Evolutionary conservation across 2,329 filamentous ascomycete species (phyloP).

Genomic region (Monilinia fructicola): DNA sequence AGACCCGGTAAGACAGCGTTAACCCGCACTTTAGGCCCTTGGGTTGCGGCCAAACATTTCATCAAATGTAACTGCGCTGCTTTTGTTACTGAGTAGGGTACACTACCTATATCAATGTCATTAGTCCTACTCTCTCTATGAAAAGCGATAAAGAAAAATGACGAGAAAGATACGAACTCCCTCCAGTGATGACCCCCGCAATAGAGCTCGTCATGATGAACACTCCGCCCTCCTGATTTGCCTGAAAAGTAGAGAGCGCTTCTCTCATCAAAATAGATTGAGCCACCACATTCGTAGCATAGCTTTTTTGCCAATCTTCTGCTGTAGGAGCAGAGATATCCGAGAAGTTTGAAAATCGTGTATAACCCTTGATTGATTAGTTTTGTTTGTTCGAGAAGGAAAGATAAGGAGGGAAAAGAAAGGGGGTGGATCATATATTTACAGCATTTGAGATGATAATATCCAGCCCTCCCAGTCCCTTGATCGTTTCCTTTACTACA

Average conservation of each 20-base stretch:
- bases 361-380: constrained; percentile 33
- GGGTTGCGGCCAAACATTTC: constrained; percentile 61
- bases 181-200: constrained; percentile 47
- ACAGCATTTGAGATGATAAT: constrained; percentile 65
- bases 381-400: not conserved
- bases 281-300: constrained; percentile 60
- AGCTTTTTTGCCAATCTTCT: constrained; percentile 47
- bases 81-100: constrained; percentile 44
- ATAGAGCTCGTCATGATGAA: constrained; percentile 64
- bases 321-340: constrained; percentile 32
- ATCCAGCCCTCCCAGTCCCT: constrained; percentile 61
- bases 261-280: constrained; percentile 54
- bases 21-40: constrained; percentile 61
- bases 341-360: constrained; percentile 35
- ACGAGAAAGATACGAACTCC: constrained; percentile 18
- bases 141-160: not conserved
- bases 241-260: constrained; percentile 58
- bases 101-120: constrained; percentile 4
- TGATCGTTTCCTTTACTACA: constrained; percentile 54
- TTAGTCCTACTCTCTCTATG: not conserved
- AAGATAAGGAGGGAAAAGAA: not conserved
- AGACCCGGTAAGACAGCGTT: constrained; percentile 66
- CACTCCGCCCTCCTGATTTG: constrained; percentile 61
- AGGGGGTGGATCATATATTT: constrained; percentile 32
- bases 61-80: constrained; percentile 60